A percentile compares a stretch with the other conserved stretches of the same genome.
Conservation (phyloP, 208 protist species). For the Tritrichomonas foetus region DNA sequence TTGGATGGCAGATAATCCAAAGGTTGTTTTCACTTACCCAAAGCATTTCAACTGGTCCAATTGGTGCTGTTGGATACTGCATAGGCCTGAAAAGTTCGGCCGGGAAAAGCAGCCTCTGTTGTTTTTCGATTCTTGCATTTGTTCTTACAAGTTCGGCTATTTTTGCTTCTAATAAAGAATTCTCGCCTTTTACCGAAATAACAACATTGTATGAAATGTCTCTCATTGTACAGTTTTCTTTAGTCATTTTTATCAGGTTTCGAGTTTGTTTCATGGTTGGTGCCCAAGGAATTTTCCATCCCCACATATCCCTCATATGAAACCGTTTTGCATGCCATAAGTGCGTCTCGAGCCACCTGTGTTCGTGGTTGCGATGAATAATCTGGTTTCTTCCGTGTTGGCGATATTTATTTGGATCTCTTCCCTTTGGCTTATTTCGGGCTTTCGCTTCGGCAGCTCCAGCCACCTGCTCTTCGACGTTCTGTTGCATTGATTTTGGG, state of each 20-base stretch:
- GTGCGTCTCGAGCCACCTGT: conserved; percentile 49
- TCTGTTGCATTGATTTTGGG: neutral
- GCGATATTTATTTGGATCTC: conserved; percentile 12
- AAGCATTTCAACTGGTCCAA: neutral
- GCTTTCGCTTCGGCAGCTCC: conserved; percentile 18
- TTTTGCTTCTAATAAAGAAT: neutral
- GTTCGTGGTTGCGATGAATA: conserved; percentile 28
- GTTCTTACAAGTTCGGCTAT: neutral
- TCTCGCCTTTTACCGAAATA: conserved; percentile 33
- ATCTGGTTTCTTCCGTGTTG: neutral
- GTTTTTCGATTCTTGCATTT: neutral
- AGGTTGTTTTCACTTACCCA: neutral
- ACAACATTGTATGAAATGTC: conserved; percentile 37
- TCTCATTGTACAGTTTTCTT: conserved; percentile 38
- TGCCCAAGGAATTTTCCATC: conserved; percentile 41
- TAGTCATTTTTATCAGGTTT: neutral
- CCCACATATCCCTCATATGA: conserved; percentile 48
- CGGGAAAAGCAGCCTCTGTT: neutral
- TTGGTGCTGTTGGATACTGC: neutral
- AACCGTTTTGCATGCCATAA: conserved; percentile 52
- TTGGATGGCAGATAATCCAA: neutral
- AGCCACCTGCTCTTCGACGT: neutral
- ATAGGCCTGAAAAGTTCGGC: neutral
- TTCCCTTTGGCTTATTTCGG: conserved; percentile 20
- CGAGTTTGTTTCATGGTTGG: conserved; percentile 44